phyloP scores from a whole-genome alignment of 208 protist species.

The Leishmania turanica region DNA sequence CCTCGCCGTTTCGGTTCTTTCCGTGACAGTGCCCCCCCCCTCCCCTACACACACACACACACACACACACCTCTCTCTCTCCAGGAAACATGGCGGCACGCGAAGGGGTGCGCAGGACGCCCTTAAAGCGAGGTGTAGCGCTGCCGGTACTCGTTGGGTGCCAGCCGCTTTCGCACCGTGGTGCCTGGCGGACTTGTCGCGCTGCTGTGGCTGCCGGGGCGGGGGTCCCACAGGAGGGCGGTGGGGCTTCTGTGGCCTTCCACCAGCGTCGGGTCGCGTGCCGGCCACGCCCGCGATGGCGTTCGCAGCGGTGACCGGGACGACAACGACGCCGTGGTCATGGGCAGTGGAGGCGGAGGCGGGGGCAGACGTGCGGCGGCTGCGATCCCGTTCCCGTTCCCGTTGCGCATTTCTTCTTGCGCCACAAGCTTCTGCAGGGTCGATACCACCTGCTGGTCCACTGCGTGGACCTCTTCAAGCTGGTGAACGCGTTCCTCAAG shows the following conservation, averaged over 20 bases:
- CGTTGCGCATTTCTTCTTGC: slow-evolving; percentile 37
- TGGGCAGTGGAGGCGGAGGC: neutral
- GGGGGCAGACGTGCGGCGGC: slow-evolving; percentile 1
- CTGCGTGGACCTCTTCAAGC: slow-evolving; percentile 23
- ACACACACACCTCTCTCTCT: too few species aligned
- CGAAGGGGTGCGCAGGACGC: neutral
- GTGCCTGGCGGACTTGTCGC: neutral
- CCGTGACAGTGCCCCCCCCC: too few species aligned
- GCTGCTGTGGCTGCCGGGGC: neutral
- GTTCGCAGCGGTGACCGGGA: slow-evolving; percentile 5
- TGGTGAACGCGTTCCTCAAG: slow-evolving; percentile 44
- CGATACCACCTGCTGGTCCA: slow-evolving; percentile 33
- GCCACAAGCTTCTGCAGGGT: slow-evolving; percentile 36
- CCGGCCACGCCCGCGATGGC: neutral
- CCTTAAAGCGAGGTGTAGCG: slow-evolving; percentile 33
- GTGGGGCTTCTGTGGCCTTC: neutral
- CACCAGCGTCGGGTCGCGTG: neutral
- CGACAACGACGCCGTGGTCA: neutral
- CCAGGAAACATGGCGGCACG: neutral
- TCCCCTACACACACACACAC: too few species aligned
- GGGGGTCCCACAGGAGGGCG: neutral
- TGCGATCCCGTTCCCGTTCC: neutral
- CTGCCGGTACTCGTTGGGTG: slow-evolving; percentile 34
- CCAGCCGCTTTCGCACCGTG: slow-evolving; percentile 9
- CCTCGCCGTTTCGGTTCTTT: neutral